Base-by-base conservation (phyloP, 2,329 filamentous ascomycete species). In the Fusarium citri region DNA sequence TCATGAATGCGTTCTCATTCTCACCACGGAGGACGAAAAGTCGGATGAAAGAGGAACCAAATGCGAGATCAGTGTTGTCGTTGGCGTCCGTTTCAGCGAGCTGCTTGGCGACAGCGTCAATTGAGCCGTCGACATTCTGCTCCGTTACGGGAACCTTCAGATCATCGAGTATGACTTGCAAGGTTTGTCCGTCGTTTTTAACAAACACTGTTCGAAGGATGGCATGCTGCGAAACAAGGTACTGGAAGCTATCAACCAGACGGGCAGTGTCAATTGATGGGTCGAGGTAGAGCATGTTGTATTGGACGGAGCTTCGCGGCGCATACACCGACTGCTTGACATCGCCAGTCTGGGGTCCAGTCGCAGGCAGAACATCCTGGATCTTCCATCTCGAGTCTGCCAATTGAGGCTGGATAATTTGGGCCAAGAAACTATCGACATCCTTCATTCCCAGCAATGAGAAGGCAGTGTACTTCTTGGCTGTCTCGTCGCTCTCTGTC, bases 221-320 rank as follows among this genome's bases (percentile, higher is more conserved):
- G 2, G 72, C 26, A 25, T 76, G 73, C 20, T 49, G 60, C 10
- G 69, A 53, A 9, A 76, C 66, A 1, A 76, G 70, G n/a, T 68
- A 49, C 23, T 70, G 62, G 61, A 76, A 76, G 55, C 64, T 71
- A 0, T 71, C 58, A 1, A 74, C 25, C 5, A 76, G 68, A 3
- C 45, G 60, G 4, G 47, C 8, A 1, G 49, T 64, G 12, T 75
- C 71, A 22, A 75, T 71, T 9, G 74, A 72, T 26, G 62, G 57
- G 2, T 76, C 73, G 37, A 76, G 20, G 50, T 76, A 76, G 6
- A 76, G 66, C 74, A 76, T 76, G 41, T 76, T 76, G 56, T 76
- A 76, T 20, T 76, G 74, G 14, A 76, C 46, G 0, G 74, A 71
- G 65, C 74, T 76, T 48, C 74, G 59, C 1, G 70, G 73, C 4